phyloP scores from a whole-genome alignment of 768 basidiomycete species.

The Panaeolus cyanescens region DNA sequence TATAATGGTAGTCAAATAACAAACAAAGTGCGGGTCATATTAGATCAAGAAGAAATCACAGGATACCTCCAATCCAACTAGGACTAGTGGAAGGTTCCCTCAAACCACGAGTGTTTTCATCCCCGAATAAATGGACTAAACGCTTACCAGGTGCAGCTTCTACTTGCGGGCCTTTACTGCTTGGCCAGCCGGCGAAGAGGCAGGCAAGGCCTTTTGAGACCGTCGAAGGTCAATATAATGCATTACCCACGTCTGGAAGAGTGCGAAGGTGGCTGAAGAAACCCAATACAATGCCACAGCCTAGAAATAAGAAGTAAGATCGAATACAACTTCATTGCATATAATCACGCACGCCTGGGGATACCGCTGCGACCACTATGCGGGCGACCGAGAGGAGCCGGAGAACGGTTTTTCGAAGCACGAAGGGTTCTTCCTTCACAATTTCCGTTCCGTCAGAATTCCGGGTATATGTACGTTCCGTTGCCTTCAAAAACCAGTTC shows the following conservation, averaged over 20 bases:
- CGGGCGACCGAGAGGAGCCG: conserved; percentile 62
- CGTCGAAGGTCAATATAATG: conserved; percentile 61
- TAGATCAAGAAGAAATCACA: conserved; percentile 85
- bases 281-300: conserved; percentile 77
- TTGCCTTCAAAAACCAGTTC: conserved; percentile 69
- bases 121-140: conserved; percentile 19
- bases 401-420: conserved; percentile 54
- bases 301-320: conserved; percentile 34
- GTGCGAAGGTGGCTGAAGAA: conserved; percentile 72
- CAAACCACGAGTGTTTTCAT: conserved; percentile 81
- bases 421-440: conserved; percentile 42
- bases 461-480: conserved; percentile 52
- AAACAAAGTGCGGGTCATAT: conserved; percentile 59
- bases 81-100: conserved; percentile 56
- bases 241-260: conserved; percentile 74
- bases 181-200: conserved; percentile 5
- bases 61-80: conserved; percentile 46
- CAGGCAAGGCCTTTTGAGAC: conserved; percentile 21
- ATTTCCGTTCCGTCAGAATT: conserved; percentile 49
- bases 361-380: conserved; percentile 66
- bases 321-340: conserved; percentile 5
- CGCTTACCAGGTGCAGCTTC: conserved; percentile 21
- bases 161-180: conserved; percentile 1
- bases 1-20: neutral
- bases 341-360: conserved; percentile 62